These are phyloP conservation scores for Suillus sp. DNA, from an alignment of 768 basidiomycete genomes.

Conservation along the genomic window DNA sequence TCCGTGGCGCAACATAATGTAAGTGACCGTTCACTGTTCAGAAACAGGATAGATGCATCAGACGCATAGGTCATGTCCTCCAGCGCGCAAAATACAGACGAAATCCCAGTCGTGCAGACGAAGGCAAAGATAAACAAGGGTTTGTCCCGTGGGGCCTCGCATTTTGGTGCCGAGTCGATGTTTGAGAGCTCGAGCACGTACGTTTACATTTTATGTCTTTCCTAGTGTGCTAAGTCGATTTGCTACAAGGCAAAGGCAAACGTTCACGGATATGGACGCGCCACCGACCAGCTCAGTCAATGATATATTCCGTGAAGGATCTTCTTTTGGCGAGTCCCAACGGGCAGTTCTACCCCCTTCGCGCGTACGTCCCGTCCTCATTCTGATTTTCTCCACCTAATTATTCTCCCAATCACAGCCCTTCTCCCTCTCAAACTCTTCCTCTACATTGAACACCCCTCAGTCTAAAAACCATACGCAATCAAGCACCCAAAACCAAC, in stretches of 20 bases:
- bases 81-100: conserved; percentile 65
- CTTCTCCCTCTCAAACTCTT: conserved; percentile 26
- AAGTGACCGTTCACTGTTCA: conserved; percentile 16
- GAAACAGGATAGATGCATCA: neutral
- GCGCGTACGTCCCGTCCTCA: conserved; percentile 21
- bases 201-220: conserved; percentile 12
- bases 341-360: conserved; percentile 16
- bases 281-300: conserved; percentile 76
- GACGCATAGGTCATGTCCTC: conserved; percentile 42
- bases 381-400: neutral
- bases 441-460: conserved; percentile 18
- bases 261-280: conserved; percentile 74
- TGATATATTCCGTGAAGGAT: conserved; percentile 64
- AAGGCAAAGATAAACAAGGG: conserved; percentile 81
- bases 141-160: conserved; percentile 62
- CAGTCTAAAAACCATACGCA: conserved; percentile 26
- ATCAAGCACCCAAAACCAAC: conserved; percentile 38
- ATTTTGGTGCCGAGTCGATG: conserved; percentile 86
- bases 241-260: conserved; percentile 54
- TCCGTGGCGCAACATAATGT: conserved; percentile 67
- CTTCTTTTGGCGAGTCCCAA: conserved; percentile 34
- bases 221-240: conserved; percentile 9
- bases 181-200: conserved; percentile 60
- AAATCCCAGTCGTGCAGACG: conserved; percentile 73
- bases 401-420: conserved; percentile 12